phyloP scores from a whole-genome alignment of 768 basidiomycete genomes.

The Tricholoma furcatifolium region DNA sequence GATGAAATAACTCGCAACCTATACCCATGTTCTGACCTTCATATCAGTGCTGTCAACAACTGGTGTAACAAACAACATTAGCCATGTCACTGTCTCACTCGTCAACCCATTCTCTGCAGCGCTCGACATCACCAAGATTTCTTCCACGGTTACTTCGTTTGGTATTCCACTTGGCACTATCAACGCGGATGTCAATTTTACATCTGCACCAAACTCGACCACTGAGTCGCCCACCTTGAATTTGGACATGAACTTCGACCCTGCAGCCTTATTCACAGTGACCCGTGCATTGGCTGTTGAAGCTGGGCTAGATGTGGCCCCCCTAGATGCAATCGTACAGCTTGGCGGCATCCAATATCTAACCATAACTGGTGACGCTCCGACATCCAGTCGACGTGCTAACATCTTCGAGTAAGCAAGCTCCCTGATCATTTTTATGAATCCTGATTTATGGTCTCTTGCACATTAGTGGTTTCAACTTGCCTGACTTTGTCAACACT shows the following conservation, averaged over 20 bases:
- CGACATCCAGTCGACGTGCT: slow-evolving; percentile 32
- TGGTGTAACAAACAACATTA: slow-evolving; percentile 58
- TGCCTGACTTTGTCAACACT: slow-evolving; percentile 59
- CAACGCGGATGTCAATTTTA: slow-evolving; percentile 48
- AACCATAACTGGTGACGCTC: slow-evolving; percentile 31
- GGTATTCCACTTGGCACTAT: slow-evolving; percentile 67
- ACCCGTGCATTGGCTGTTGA: slow-evolving; percentile 65
- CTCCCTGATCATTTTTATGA: neutral
- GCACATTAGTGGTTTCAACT: slow-evolving; percentile 54
- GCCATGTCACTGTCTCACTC: slow-evolving; percentile 60
- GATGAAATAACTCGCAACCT: slow-evolving; percentile 23
- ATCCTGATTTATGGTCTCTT: neutral
- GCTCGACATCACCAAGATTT: slow-evolving; percentile 56
- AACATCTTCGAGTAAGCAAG: slow-evolving; percentile 53
- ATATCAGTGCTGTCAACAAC: slow-evolving; percentile 60
- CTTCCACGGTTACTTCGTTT: slow-evolving; percentile 58
- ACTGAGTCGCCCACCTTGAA: slow-evolving; percentile 58
- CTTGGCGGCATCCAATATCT: slow-evolving; percentile 69
- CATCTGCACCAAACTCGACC: slow-evolving; percentile 48
- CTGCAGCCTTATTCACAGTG: slow-evolving; percentile 65
- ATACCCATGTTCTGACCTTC: too few species aligned
- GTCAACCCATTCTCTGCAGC: slow-evolving; percentile 66
- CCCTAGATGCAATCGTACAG: slow-evolving; percentile 63
- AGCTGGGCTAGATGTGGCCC: slow-evolving; percentile 57
- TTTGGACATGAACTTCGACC: slow-evolving; percentile 68